Conservation (phyloP, 2,329 filamentous ascomycete genomes). For the Colletotrichum abscissum region DNA sequence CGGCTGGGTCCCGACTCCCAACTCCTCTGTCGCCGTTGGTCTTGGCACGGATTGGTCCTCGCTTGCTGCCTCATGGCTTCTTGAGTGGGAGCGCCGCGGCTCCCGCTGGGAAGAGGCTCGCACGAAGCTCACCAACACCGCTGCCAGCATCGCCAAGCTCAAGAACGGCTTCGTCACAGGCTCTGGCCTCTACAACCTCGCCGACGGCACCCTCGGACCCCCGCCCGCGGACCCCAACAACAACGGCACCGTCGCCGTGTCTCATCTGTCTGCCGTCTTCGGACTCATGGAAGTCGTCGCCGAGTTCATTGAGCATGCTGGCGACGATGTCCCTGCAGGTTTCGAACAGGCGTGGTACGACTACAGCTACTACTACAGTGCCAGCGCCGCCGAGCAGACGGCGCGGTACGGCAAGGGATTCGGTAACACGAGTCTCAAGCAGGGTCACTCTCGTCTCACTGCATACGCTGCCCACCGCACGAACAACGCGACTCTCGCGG, state of each 20-base stretch:
- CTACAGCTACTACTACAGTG: constrained; percentile 69
- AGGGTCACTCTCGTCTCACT: constrained; percentile 69
- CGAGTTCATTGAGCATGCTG: constrained; percentile 63
- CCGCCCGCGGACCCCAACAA: constrained; percentile 65
- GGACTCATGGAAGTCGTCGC: constrained; percentile 68
- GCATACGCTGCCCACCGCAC: constrained; percentile 61
- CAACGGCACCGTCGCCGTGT: constrained; percentile 60
- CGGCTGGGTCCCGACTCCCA: constrained; percentile 56
- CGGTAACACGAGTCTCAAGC: constrained; percentile 58
- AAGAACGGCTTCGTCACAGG: constrained; percentile 71
- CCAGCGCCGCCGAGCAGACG: constrained; percentile 59
- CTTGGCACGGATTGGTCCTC: constrained; percentile 71
- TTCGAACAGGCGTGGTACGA: constrained; percentile 69
- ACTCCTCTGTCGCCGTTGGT: constrained; percentile 57
- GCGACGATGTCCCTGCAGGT: constrained; percentile 54
- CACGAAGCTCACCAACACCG: constrained; percentile 59
- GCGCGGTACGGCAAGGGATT: constrained; percentile 64
- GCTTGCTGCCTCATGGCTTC: constrained; percentile 66
- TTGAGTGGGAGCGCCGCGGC: constrained; percentile 69
- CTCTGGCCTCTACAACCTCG: constrained; percentile 61
- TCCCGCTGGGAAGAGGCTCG: constrained; percentile 63
- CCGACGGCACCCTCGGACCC: constrained; percentile 60
- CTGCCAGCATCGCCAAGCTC: constrained; percentile 63
- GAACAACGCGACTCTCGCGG: constrained; percentile 58
- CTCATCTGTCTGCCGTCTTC: constrained; percentile 68